Evolutionary conservation across 2,329 filamentous ascomycete species (phyloP), one percentile per base, ranked within the genome.

Genomic region (Knoxdaviesia proteae): DNA sequence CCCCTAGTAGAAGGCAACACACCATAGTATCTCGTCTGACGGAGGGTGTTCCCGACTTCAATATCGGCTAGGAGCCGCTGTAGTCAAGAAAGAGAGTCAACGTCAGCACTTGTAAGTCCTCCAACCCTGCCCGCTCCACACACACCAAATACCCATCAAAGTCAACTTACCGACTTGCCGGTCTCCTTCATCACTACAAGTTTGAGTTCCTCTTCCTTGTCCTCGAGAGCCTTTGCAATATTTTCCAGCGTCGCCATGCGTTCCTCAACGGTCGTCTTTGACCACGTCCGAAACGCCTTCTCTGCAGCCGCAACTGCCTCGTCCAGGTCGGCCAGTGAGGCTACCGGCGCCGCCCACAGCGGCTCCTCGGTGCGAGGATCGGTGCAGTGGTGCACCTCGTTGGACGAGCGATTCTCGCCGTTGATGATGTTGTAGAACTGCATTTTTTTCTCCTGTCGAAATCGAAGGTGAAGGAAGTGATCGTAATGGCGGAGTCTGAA

Each of bases 161-260:
- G 20, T 7, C 6, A 7, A 47, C 46, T 42, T 40, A 50, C 49
- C n/a, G 49, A 44, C 44, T 51, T 51, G 30, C 49, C 49, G 34
- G 49, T 49, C 46, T 51, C 49, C 40, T 48, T 47, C 40, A 44
- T 48, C 32, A 50, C 43, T 33, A 45, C 38, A 10, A 42, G 37
- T 31, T 41, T 40, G 6, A 47, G 33, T 20, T 39, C 32, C 31
- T 42, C 41, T 7, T 49, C 42, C 5, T 50, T 59, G 7, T 66
- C 60, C 36, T 63, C 55, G 5, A 66, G 45, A 7, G 62, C 48
- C 3, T 61, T 60, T 34, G 61, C 58, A 10, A 44, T 39, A 46
- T 49, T 44, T 36, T 54, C 52, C 7, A 57, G 54, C 9, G 31
- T 36, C 38, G 53, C 56, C 20, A 55, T 50, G 43, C 55, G 53